Conservation (phyloP, 345 rosid species). For the Geranium brycei region DNA sequence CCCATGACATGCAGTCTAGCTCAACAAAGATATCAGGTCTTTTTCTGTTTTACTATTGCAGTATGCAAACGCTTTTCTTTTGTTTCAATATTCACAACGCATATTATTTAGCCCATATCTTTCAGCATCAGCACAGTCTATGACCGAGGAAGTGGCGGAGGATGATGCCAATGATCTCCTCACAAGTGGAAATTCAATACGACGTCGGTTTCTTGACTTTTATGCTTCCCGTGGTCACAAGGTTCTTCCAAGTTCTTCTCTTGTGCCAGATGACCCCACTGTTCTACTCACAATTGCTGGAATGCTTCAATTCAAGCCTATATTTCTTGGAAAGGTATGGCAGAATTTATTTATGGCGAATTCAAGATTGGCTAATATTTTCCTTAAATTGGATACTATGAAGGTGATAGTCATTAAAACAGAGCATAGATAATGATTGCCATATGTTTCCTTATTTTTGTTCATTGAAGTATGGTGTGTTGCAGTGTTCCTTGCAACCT, state of each 20-base stretch:
- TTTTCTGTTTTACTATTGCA: slow-evolving; percentile 3
- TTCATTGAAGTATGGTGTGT: too few species aligned
- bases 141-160: slow-evolving; percentile 41
- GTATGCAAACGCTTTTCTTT: slow-evolving; percentile 4
- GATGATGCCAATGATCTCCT: slow-evolving; percentile 26
- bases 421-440: not conserved
- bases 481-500: too few species aligned
- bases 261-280: slow-evolving; percentile 91
- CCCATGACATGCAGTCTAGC: slow-evolving; percentile 9
- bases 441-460: too few species aligned
- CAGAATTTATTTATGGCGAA: not conserved
- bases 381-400: not conserved
- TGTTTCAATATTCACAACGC: slow-evolving; percentile 10
- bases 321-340: slow-evolving; percentile 83
- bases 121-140: slow-evolving; percentile 60
- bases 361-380: not conserved
- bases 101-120: slow-evolving; percentile 16
- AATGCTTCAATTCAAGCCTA: slow-evolving; percentile 95
- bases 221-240: slow-evolving; percentile 86
- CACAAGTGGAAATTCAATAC: slow-evolving; percentile 69
- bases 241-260: slow-evolving; percentile 80
- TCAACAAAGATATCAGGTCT: slow-evolving; percentile 46
- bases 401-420: not conserved
- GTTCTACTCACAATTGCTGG: slow-evolving; percentile 92
- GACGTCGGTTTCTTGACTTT: slow-evolving; percentile 67